Evolutionary conservation across 148 eudicot genomes (phyloP).

Genomic region (Persicaria tinctoria): DNA sequence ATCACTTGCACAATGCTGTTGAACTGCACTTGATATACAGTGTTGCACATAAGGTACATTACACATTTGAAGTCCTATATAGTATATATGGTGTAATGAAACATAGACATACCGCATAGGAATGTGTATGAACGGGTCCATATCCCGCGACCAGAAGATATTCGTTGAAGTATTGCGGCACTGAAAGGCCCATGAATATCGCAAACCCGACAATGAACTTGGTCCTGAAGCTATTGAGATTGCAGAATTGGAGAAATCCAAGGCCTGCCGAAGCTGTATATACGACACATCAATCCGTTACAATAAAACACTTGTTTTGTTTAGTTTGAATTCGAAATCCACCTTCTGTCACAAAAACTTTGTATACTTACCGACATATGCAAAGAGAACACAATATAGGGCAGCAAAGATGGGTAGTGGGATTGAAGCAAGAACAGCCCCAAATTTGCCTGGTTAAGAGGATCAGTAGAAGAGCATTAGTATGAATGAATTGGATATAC

Average conservation of each 20-base stretch:
- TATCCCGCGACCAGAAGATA: slow-evolving; percentile 49
- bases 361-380: slow-evolving; percentile 56
- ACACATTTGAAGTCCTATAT: neutral
- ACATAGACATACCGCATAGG: slow-evolving; percentile 54
- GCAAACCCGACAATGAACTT: slow-evolving; percentile 77
- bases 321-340: neutral
- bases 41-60: neutral
- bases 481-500: neutral
- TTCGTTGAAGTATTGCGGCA: slow-evolving; percentile 72
- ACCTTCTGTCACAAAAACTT: neutral
- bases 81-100: neutral
- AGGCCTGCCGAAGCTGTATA: slow-evolving; percentile 73
- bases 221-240: slow-evolving; percentile 85
- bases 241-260: slow-evolving; percentile 80
- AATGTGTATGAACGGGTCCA: slow-evolving; percentile 59
- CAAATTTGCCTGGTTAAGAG: slow-evolving; percentile 65
- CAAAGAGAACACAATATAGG: slow-evolving; percentile 74
- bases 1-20: slow-evolving; percentile 60
- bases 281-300: neutral
- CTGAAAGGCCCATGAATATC: slow-evolving; percentile 83
- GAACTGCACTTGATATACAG: slow-evolving; percentile 39
- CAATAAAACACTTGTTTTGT: neutral
- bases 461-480: neutral
- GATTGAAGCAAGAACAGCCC: slow-evolving; percentile 81
- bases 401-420: slow-evolving; percentile 85